A percentile compares a stretch with the other conserved stretches of the same genome.
Evolutionary conservation across 495 filamentous ascomycete species (phyloP).

Genomic region (Daldinia concentrica): DNA sequence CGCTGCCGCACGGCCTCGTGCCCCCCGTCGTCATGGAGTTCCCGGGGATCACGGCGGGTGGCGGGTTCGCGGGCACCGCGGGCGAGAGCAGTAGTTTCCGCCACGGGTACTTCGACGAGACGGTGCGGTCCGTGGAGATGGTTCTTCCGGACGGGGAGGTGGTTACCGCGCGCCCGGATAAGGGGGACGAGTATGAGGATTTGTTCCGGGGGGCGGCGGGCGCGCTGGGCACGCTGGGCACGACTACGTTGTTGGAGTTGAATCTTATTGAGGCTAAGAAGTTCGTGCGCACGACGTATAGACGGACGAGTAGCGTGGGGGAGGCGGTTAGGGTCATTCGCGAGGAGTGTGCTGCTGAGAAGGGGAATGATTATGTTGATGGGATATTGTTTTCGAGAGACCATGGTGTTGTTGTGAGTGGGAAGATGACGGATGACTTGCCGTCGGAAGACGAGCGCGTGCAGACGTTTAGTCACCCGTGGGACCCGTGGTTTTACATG

Average conservation of each 20-base stretch:
- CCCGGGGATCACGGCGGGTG: constrained; percentile 71
- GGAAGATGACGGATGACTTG: constrained; percentile 57
- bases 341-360: constrained; percentile 41
- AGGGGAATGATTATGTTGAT: constrained; percentile 56
- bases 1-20: constrained; percentile 61
- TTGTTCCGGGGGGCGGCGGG: constrained; percentile 66
- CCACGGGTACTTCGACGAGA: constrained; percentile 68
- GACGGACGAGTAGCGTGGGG: constrained; percentile 53
- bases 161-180: constrained; percentile 44
- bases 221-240: constrained; percentile 65
- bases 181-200: constrained; percentile 51
- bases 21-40: constrained; percentile 70
- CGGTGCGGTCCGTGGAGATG: constrained; percentile 66
- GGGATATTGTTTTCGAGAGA: constrained; percentile 60
- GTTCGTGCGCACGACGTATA: constrained; percentile 67
- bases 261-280: constrained; percentile 60
- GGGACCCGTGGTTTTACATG: constrained; percentile 65
- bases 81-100: constrained; percentile 68
- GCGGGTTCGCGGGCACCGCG: constrained; percentile 68
- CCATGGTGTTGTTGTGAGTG: constrained; percentile 63
- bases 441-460: constrained; percentile 38
- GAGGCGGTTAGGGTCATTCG: constrained; percentile 52
- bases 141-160: constrained; percentile 65
- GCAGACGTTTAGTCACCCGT: constrained; percentile 56
- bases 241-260: constrained; percentile 65